Evolutionary conservation across 1,284 basidiomycete genomes (phyloP).

Genomic region (Trametes sp.): DNA sequence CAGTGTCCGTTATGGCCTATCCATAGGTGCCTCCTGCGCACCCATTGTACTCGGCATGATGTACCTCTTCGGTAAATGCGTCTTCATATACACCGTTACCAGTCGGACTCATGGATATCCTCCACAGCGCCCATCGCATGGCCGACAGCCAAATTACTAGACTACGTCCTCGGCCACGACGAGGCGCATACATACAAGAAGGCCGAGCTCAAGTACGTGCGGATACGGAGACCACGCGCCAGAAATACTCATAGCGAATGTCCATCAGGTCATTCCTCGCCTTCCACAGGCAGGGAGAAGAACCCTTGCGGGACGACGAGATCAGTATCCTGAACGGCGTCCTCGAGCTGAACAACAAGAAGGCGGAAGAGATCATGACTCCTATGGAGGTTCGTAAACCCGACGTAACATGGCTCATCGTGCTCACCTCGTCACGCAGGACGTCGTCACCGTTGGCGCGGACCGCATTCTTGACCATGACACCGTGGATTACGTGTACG

Average conservation of each 20-base stretch:
- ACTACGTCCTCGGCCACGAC: conserved; percentile 76
- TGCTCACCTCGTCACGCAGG: conserved; percentile 50
- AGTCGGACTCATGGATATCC: not conserved
- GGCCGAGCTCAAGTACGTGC: conserved; percentile 76
- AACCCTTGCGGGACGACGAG: conserved; percentile 89
- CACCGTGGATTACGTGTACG: conserved; percentile 77
- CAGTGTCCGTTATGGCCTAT: conserved; percentile 90
- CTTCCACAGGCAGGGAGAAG: conserved; percentile 87
- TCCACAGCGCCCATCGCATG: conserved; percentile 81
- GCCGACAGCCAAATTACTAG: conserved; percentile 89
- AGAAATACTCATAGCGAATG: not conserved
- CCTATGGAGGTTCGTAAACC: conserved; percentile 66
- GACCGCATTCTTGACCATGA: conserved; percentile 85
- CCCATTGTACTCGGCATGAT: conserved; percentile 84
- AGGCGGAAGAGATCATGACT: conserved; percentile 88
- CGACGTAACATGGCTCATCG: not conserved
- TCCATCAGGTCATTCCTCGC: conserved; percentile 79
- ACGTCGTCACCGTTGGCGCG: conserved; percentile 79
- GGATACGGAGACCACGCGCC: not conserved
- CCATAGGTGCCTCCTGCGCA: conserved; percentile 88
- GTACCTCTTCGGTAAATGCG: conserved; percentile 72
- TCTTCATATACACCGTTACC: not conserved
- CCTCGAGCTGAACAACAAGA: conserved; percentile 85
- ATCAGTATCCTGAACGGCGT: conserved; percentile 91
- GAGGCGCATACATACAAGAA: conserved; percentile 88